A percentile compares a stretch with the other conserved stretches of the same genome.
These are phyloP conservation scores for Aureococcus anophagefferens DNA, from an alignment of 108 stramenopile genomes.

Conservation along the genomic window DNA sequence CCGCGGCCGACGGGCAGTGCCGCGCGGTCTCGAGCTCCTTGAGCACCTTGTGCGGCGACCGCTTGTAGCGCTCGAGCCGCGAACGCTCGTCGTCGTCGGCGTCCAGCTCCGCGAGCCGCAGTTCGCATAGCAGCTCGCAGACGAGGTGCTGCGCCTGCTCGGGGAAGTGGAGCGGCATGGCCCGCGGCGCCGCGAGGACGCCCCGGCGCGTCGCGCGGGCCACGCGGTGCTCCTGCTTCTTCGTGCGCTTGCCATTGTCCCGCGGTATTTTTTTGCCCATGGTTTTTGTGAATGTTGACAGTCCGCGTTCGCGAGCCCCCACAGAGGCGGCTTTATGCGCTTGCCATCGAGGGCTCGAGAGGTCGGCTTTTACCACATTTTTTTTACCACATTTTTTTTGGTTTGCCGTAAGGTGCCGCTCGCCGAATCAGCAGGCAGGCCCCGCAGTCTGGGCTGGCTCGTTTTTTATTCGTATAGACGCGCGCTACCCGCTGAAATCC, in stretches of 20 bases:
- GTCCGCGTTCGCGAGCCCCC: too few species aligned
- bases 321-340: too few species aligned
- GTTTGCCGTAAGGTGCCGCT: too few species aligned
- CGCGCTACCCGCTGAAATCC: too few species aligned
- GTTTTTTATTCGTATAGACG: too few species aligned
- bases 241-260: neutral
- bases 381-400: too few species aligned
- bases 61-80: neutral
- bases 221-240: neutral
- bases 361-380: too few species aligned
- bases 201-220: neutral
- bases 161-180: neutral
- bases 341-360: too few species aligned
- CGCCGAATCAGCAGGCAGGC: too few species aligned
- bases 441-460: too few species aligned
- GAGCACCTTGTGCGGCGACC: neutral
- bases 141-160: neutral
- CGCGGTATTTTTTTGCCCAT: neutral
- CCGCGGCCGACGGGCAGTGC: neutral
- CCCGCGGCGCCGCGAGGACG: neutral
- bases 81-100: neutral
- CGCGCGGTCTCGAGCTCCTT: neutral
- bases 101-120: neutral
- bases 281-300: too few species aligned
- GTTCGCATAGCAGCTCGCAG: slow-evolving; percentile 1